Conservation (phyloP, 306 rosid species). For the Prunus davidiana region DNA sequence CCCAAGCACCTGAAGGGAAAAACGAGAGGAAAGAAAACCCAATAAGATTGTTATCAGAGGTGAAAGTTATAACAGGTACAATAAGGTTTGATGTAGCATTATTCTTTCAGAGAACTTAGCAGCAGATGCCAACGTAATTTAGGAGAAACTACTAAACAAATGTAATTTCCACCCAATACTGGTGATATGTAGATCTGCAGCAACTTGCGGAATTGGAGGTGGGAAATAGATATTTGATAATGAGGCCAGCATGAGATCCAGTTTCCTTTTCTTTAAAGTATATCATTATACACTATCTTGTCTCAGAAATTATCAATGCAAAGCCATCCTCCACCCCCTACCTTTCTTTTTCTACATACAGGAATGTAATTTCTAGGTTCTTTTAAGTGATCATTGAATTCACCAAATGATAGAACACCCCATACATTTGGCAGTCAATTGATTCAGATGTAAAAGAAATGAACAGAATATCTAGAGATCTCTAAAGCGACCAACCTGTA, state of each 20-base stretch:
- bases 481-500: constrained; percentile 46
- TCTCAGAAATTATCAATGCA: too few species aligned
- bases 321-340: too few species aligned
- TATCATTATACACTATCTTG: too few species aligned
- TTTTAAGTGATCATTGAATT: neutral
- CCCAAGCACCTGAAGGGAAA: constrained; percentile 38
- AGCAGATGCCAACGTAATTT: neutral
- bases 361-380: neutral
- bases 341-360: neutral
- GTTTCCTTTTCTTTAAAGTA: too few species aligned
- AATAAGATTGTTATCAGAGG: constrained; percentile 3
- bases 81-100: neutral
- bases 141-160: neutral
- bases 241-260: too few species aligned
- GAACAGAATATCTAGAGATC: constrained; percentile 12
- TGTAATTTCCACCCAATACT: neutral
- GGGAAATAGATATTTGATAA: too few species aligned
- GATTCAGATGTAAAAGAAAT: neutral
- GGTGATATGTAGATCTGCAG: neutral
- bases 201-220: too few species aligned
- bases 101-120: neutral
- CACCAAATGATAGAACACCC: neutral
- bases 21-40: neutral
- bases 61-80: neutral
- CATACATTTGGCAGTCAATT: neutral